Conservation (phyloP, 2,329 filamentous ascomycete genomes). For the Blastomyces parvus region DNA sequence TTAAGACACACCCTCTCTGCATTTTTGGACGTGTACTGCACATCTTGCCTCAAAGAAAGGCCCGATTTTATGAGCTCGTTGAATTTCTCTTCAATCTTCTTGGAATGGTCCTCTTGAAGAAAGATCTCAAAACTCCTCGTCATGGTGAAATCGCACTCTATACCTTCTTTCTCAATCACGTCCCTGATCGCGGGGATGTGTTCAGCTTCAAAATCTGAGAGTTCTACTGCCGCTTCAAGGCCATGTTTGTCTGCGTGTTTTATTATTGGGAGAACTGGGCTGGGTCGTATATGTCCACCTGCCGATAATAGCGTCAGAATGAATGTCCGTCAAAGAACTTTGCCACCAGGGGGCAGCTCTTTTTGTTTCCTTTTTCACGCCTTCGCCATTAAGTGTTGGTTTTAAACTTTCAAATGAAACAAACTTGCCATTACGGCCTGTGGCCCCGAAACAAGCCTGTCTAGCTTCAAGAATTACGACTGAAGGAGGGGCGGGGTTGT, state of each 20-base stretch:
- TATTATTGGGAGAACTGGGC: constrained; percentile 32
- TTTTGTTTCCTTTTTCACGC: background rate
- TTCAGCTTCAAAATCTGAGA: constrained; percentile 33
- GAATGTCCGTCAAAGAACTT: background rate
- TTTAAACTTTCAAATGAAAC: background rate
- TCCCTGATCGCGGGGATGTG: constrained; percentile 34
- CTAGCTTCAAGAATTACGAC: constrained; percentile 36
- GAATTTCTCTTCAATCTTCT: constrained; percentile 24
- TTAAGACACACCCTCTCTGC: constrained; percentile 17
- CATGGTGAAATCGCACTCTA: constrained; percentile 37
- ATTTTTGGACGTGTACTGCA: constrained; percentile 19
- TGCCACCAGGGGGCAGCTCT: background rate
- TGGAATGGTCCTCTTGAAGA: constrained; percentile 19
- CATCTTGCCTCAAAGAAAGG: constrained; percentile 22
- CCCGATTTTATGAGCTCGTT: constrained; percentile 22
- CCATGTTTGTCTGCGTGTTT: constrained; percentile 27
- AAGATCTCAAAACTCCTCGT: constrained; percentile 34
- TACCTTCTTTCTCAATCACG: constrained; percentile 32
- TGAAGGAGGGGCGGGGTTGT: constrained; percentile 19
- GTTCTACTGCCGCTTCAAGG: constrained; percentile 28
- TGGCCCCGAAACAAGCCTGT: constrained; percentile 37
- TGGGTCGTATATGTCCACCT: constrained; percentile 37
- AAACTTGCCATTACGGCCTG: constrained; percentile 34
- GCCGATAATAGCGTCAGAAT: background rate
- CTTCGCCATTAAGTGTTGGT: background rate